Conservation (phyloP, 1,284 basidiomycete species). For the Cryptococcus sp. region DNA sequence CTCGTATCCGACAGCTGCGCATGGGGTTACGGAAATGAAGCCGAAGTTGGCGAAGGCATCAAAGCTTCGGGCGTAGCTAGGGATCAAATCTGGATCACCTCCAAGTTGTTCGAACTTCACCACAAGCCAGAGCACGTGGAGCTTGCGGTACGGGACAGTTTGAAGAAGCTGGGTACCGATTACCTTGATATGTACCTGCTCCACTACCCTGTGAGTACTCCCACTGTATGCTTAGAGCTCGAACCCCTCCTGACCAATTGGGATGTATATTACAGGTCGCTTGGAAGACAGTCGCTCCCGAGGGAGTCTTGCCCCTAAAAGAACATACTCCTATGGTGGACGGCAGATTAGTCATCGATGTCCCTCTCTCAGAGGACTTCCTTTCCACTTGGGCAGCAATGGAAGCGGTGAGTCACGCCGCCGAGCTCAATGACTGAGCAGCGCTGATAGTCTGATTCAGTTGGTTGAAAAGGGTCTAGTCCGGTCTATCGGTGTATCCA, state of each 20-base stretch:
- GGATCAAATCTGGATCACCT: conserved; percentile 68
- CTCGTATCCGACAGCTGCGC: conserved; percentile 64
- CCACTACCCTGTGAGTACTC: conserved; percentile 49
- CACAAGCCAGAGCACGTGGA: conserved; percentile 64
- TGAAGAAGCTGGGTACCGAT: conserved; percentile 67
- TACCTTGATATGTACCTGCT: conserved; percentile 81
- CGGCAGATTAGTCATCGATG: conserved; percentile 3
- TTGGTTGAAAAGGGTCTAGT: conserved; percentile 53
- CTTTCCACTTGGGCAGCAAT: conserved; percentile 62
- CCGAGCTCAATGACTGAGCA: not conserved
- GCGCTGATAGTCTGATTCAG: not conserved
- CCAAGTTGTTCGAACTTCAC: conserved; percentile 69
- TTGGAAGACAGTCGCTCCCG: conserved; percentile 2
- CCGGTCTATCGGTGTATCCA: conserved; percentile 63
- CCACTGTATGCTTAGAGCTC: not conserved
- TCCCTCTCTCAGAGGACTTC: conserved; percentile 63
- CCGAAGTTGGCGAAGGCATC: conserved; percentile 80
- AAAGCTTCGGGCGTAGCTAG: conserved; percentile 61
- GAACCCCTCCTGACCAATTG: not conserved
- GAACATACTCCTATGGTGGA: conserved; percentile 7
- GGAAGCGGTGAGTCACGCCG: conserved; percentile 52
- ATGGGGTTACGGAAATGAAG: conserved; percentile 67
- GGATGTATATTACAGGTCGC: conserved; percentile 3
- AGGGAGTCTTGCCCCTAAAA: conserved; percentile 1
- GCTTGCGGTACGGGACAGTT: conserved; percentile 70